Evolutionary conservation across 306 rosid genomes (phyloP), one percentile per base, ranked within the genome.

Genomic region (Rubus idaeus): DNA sequence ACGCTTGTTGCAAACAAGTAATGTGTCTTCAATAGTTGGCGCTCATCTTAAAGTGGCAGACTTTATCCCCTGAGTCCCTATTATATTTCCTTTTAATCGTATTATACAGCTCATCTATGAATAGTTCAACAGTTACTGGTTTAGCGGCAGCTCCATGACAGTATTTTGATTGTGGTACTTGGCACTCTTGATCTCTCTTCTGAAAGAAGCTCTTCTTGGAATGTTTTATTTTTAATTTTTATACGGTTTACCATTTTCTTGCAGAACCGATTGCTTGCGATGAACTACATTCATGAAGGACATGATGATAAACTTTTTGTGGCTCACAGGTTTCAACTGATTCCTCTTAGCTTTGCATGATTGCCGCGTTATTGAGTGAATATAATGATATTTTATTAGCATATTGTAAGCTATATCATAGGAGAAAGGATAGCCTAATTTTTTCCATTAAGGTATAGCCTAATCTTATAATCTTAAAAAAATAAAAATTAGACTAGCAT

Each of bases 211-310:
- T 30, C 35, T 30, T 30, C 35, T 30, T 57, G 6, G 45, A 21
- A 61, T 46, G 70, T 18, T 5, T 10, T 61, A 8, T 30, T 26
- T 45, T 30, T 75, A n/a, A 75, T 30, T 52, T n/a, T 49, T 50
- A 17, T 18, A 14, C 13, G 37, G n/a, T 16, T 75, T 14, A 75
- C 21, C 39, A 14, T 71, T 67, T 61, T 50, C 73, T 77, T 80
- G 79, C 89, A 93, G 98, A 93, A 93, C 70, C 98, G 98, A 75
- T 80, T 93, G 86, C 98, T 93, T 82, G 97, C 97, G 1, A 86
- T 89, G 96, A 93, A 93, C 83, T 93, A 93, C 86, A 89, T 90
- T 66, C 87, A 93, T 71, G 97, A 93, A 88, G 98, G 97, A 74
- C 82, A 71, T 47, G 93, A 90, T 83, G 87, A 93, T 83, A 90